Percentiles rank a stretch among this genome's conserved stretches.
phyloP scores from a whole-genome alignment of 176 grass and related monocot species.

The Lolium multiflorum region DNA sequence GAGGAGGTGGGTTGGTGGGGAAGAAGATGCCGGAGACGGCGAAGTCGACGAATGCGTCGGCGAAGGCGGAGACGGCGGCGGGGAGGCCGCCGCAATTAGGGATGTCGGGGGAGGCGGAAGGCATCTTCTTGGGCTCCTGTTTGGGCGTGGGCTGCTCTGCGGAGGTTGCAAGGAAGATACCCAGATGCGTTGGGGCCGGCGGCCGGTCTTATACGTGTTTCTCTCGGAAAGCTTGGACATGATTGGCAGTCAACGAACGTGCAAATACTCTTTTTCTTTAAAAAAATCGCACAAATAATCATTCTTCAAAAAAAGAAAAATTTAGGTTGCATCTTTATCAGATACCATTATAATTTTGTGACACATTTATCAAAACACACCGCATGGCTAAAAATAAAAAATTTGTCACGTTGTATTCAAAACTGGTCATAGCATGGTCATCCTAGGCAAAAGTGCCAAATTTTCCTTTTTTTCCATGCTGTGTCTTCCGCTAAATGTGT shows the following conservation, averaged over 20 bases:
- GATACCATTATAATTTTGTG: too few species aligned
- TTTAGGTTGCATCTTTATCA: too few species aligned
- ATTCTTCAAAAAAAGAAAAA: too few species aligned
- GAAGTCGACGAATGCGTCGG: constrained; percentile 85
- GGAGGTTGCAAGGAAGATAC: background rate
- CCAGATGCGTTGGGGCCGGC: background rate
- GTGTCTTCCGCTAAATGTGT: too few species aligned
- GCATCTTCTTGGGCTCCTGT: constrained; percentile 3
- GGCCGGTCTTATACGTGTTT: background rate
- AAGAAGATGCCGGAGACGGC: constrained; percentile 79
- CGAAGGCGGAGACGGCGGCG: constrained; percentile 75
- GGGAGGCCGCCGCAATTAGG: constrained; percentile 67
- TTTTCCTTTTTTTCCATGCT: too few species aligned
- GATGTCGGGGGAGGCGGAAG: constrained; percentile 33
- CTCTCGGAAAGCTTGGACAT: background rate
- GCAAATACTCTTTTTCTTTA: background rate
- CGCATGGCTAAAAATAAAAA: too few species aligned
- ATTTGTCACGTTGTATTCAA: too few species aligned
- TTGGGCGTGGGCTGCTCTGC: background rate
- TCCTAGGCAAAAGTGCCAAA: too few species aligned
- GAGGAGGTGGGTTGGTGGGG: constrained; percentile 32
- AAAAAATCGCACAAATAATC: too few species aligned
- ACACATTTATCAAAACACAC: too few species aligned
- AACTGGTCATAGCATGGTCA: too few species aligned
- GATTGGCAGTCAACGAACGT: background rate